phyloP scores from a whole-genome alignment of 2,329 filamentous ascomycete species.

The Malbranchea zuffiana region DNA sequence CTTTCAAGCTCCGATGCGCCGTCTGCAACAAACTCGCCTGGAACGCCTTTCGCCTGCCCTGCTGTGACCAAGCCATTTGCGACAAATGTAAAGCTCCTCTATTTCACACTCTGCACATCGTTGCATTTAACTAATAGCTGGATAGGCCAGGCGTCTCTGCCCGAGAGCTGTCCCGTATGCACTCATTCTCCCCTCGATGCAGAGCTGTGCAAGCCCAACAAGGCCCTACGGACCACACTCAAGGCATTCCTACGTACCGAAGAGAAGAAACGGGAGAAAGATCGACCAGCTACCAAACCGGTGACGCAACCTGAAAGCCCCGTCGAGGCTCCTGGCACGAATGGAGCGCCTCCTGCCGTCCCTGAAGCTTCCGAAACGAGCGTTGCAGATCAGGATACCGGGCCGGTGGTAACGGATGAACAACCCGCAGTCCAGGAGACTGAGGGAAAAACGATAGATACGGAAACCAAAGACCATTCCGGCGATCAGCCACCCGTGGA shows the following conservation, averaged over 20 bases:
- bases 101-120: constrained; percentile 4
- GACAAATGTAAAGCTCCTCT: constrained; percentile 59
- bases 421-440: not conserved
- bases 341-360: not conserved
- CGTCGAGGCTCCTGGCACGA: not conserved
- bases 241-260: constrained; percentile 82
- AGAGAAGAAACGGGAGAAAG: constrained; percentile 73
- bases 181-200: constrained; percentile 79
- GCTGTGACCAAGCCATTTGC: constrained; percentile 92
- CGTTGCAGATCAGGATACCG: not conserved
- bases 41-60: constrained; percentile 83
- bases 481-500: too few species aligned
- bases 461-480: not conserved
- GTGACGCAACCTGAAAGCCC: constrained; percentile 18
- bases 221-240: constrained; percentile 82
- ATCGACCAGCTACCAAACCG: constrained; percentile 33
- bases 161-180: constrained; percentile 80
- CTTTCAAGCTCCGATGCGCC: constrained; percentile 91
- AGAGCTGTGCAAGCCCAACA: constrained; percentile 79
- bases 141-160: constrained; percentile 62
- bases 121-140: constrained; percentile 12
- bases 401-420: not conserved
- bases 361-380: not conserved
- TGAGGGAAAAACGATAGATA: not conserved
- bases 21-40: constrained; percentile 84